These are phyloP conservation scores for Puccinia sorghi DNA, from an alignment of 1,284 basidiomycete genomes.

Conservation along the genomic window DNA sequence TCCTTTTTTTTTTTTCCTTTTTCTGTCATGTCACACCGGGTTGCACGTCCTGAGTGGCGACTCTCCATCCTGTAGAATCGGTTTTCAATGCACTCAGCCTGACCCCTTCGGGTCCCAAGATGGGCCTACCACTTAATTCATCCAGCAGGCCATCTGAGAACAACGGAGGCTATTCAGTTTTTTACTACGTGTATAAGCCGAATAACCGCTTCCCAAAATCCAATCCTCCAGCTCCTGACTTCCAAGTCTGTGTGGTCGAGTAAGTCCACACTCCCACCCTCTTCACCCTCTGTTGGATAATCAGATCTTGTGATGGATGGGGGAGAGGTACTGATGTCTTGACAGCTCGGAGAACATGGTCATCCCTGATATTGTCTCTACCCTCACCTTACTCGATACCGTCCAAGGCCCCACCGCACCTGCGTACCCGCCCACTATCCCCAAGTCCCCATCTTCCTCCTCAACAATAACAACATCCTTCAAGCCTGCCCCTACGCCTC, in stretches of 20 bases:
- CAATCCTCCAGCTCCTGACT: conserved; percentile 36
- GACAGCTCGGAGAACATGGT: conserved; percentile 37
- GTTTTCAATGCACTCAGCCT: conserved; percentile 38
- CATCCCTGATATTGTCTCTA: conserved; percentile 24
- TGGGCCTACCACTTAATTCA: not conserved
- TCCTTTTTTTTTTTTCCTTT: not conserved
- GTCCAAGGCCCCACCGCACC: conserved; percentile 15
- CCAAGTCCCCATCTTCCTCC: not conserved
- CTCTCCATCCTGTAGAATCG: conserved; percentile 18
- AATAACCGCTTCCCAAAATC: conserved; percentile 46
- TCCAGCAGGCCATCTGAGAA: not conserved
- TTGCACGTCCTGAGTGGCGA: not conserved
- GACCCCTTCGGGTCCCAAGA: conserved; percentile 32
- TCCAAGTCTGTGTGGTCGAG: conserved; percentile 47
- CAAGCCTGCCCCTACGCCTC: not conserved
- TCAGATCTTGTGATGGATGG: no score
- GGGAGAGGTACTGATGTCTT: no score
- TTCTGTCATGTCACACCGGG: no score
- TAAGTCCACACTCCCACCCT: conserved; percentile 33
- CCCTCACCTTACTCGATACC: conserved; percentile 20
- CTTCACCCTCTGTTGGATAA: no score
- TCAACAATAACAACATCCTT: not conserved
- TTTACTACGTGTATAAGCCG: conserved; percentile 49
- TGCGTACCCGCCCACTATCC: not conserved
- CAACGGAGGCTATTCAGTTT: conserved; percentile 39